Base-by-base conservation (phyloP, 2,329 filamentous ascomycete species). In the Nemania serpens region DNA sequence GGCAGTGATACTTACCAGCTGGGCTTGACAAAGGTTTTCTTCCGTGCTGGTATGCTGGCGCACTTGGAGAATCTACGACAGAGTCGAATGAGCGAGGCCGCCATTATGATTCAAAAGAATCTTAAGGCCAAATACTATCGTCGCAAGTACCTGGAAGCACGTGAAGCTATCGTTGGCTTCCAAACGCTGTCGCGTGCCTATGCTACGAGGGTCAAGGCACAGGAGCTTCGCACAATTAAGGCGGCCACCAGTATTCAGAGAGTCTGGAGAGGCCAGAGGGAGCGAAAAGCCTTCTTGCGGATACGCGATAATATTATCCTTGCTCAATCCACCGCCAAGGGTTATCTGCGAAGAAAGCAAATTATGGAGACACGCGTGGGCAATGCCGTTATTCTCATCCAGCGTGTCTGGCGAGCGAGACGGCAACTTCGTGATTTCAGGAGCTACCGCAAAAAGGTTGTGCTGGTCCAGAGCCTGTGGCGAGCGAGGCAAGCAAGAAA, bases 31-130 rank as follows among this genome's bases (percentile, higher is more conserved):
- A 99, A 99, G 81, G 97, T 99, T 74, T 99, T 99, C 81, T 99
- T 99, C 87, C 90, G 95, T 62, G 95, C 95, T 58, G 95, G 95
- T 76, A 99, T 99, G 95, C 88, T 99, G 70, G 95, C 95, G 6
- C 97, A 97, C 80, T 81, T 99, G 52, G 95, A 99, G 78, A 97
- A 97, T 68, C 83, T 97, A 66, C 88, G 95, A 61, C 97, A 95
- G 12, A 91, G 84, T 67, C 88, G 93, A 61, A 84, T 99, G 73
- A 98, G 96, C 74, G 91, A 93, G 68, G 96, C 93, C 68, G 95
- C 95, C 12, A 91, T 96, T 69, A 91, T 99, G 88, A 99, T 99
- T 58, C 95, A 99, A 78, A 99, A 99, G 88, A 99, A 99, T 73
- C 80, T 99, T 58, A 90, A 88, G 66, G 93, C 92, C 75, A 97